Evolutionary conservation across 257 asterid genomes (phyloP), one percentile per base, ranked within the genome.

Genomic region (Solanum ahanhuiri): DNA sequence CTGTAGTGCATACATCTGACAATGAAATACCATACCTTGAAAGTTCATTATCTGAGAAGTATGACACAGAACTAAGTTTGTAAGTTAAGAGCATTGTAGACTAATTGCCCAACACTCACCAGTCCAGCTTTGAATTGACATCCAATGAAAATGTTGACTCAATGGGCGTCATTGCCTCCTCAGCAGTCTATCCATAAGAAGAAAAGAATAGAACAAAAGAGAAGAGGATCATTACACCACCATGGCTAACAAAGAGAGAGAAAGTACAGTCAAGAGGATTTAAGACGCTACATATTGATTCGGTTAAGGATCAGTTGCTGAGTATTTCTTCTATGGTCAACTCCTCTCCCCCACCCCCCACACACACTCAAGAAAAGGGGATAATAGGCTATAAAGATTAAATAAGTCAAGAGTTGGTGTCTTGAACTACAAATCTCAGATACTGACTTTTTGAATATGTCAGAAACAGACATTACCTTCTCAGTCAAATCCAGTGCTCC

Each of bases 111-210:
- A 79, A 57, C 69, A 83, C 93, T 88, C 91, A 97, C 99, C 99
- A 97, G 93, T 95, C 99, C 75, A 97, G 89, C 88, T 97, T 95
- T 86, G 99, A 97, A 90, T 97, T 93, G 84, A 95, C 98, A 88
- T 95, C 98, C 92, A 97, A 88, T 15, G 99, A 97, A 91, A 97
- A 97, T 54, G 99, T 97, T 70, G 99, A 97, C 92, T 97, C 99
- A 76, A 97, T 95, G 67, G 99, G 98, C 4, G 99, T 97, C 99
- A 97, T 95, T 88, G 99, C 99, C 89, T 94, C 99, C 93, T 95
- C 99, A 87, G 99, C 99, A 86, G 97, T 95, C 99, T 97, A 92
- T 88, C 86, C 33, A 87, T 86, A 91, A 88, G 81, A 71, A 82
- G 17, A 87, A 89, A 72, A 22, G 83, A 64, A 83, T 67, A 34